Conservation (phyloP, 2,329 filamentous ascomycete species). For the Chaetomiaceae sp. region DNA sequence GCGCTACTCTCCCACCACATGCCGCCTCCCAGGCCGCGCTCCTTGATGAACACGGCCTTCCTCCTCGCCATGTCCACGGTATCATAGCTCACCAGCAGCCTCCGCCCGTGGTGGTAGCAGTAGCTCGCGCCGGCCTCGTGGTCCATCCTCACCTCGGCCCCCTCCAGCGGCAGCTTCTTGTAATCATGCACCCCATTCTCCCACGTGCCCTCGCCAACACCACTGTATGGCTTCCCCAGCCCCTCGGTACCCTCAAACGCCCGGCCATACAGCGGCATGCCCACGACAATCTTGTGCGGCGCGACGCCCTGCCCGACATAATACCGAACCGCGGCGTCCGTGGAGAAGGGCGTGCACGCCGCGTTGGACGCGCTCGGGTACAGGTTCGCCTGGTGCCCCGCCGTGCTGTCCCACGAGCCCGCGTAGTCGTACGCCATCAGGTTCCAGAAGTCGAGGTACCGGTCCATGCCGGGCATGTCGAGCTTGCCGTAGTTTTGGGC, state of each 20-base stretch:
- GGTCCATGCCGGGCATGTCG: conserved; percentile 61
- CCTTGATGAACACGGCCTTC: conserved; percentile 70
- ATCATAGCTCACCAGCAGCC: conserved; percentile 75
- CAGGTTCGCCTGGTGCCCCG: conserved; percentile 80
- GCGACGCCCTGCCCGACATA: conserved; percentile 65
- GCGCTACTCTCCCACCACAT: conserved; percentile 97
- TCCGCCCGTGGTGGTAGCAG: conserved; percentile 62
- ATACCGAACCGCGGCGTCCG: conserved; percentile 62
- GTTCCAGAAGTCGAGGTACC: conserved; percentile 69
- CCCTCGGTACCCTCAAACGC: conserved; percentile 77
- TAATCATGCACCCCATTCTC: conserved; percentile 85
- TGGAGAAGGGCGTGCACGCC: conserved; percentile 71
- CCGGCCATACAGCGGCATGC: conserved; percentile 89
- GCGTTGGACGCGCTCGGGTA: conserved; percentile 56
- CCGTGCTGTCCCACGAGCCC: conserved; percentile 68
- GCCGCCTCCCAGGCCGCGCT: conserved; percentile 69
- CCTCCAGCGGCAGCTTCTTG: conserved; percentile 71
- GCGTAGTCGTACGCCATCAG: conserved; percentile 88
- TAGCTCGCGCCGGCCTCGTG: conserved; percentile 64
- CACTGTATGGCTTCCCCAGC: conserved; percentile 62
- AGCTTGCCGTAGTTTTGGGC: conserved; percentile 59
- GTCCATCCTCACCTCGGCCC: conserved; percentile 62
- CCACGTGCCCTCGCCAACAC: conserved; percentile 76
- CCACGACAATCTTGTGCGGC: conserved; percentile 72
- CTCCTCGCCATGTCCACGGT: conserved; percentile 60